phyloP scores from a whole-genome alignment of 371 early-diverging fungal genomes.

The Rozella allomycis region DNA sequence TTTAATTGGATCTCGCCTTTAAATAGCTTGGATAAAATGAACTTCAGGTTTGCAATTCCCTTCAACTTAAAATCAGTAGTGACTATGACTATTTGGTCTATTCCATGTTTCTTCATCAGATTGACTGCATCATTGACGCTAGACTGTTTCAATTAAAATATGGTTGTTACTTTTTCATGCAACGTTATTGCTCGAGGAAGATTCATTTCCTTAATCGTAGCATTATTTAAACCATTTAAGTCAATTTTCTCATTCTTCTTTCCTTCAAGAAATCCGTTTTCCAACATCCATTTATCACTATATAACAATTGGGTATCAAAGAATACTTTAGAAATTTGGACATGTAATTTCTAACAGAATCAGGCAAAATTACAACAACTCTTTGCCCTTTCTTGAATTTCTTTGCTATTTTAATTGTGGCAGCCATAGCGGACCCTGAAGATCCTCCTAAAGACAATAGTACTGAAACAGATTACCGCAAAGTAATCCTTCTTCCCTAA shows the following conservation, averaged over 20 bases:
- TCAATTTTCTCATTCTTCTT: conserved; percentile 17
- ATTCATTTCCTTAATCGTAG: conserved; percentile 52
- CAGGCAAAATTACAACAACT: conserved; percentile 78
- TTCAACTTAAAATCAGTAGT: conserved; percentile 38
- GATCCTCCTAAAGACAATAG: conserved; percentile 49
- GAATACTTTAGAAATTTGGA: conserved; percentile 45
- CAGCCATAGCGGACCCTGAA: conserved; percentile 73
- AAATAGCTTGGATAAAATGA: no score
- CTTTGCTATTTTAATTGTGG: conserved; percentile 62
- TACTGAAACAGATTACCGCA: conserved; percentile 17
- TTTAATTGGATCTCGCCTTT: no score
- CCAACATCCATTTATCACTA: conserved; percentile 85
- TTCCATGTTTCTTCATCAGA: conserved; percentile 63
- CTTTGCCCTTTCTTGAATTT: conserved; percentile 57
- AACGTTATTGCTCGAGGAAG: conserved; percentile 62
- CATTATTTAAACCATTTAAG: conserved; percentile 43
- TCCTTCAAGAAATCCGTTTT: conserved; percentile 42
- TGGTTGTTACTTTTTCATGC: conserved; percentile 13
- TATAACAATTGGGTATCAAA: conserved; percentile 13
- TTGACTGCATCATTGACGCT: conserved; percentile 54
- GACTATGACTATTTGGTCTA: conserved; percentile 77
- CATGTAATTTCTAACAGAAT: conserved; percentile 95
- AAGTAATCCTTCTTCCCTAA: conserved; percentile 84
- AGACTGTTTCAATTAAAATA: conserved; percentile 18
- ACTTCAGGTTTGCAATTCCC: conserved; percentile 66